Base-by-base conservation (phyloP, 306 rosid species). In the Spatholobus suberectus region DNA sequence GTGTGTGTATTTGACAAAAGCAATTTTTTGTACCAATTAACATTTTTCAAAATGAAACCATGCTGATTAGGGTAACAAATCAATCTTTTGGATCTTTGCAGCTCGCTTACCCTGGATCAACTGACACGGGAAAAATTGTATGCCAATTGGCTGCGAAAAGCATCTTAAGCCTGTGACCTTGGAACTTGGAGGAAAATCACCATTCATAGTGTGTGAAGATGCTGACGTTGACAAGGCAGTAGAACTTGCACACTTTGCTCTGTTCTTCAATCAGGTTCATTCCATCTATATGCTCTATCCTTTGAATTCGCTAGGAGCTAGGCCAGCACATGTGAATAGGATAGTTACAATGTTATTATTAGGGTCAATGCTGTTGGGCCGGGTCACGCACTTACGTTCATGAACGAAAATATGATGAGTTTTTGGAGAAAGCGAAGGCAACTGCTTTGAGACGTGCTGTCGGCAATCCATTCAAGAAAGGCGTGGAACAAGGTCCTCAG, bases 151-250 rank as follows among this genome's bases (percentile, higher is more conserved):
- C 97, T 43, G 88, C 93, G 5, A 89, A 79, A 65, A 90, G 93
- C 87, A 92, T 83, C 89, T 91, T 27, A 93, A 93, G 88, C 82
- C 91, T 0, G 92, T 88, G 24, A 91, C 95, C 21, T 79, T 91
- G 34, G 91, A 89, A 84, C 97, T 92, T 8, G 97, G 95, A 37
- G 97, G 91, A 54, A 92, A 90, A 70, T 92, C 94, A 29, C 97
- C 95, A 41, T 91, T 92, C 84, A 89, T 92, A 11, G 89, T 89
- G 72, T 89, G 88, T 0, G 89, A 92, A 70, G 95, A 92, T 68
- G 93, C 91, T 63, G 90, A 90, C 75, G 76, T 92, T 23, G 90
- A 92, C 65, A 51, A 78, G 44, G 94, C 94, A 6, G 93, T 90
- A 15, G 93, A 92, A 81, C 85, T 88, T 69, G 94, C 94, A 20